phyloP scores from a whole-genome alignment of 768 basidiomycete genomes.

The Grammothele lineata region DNA sequence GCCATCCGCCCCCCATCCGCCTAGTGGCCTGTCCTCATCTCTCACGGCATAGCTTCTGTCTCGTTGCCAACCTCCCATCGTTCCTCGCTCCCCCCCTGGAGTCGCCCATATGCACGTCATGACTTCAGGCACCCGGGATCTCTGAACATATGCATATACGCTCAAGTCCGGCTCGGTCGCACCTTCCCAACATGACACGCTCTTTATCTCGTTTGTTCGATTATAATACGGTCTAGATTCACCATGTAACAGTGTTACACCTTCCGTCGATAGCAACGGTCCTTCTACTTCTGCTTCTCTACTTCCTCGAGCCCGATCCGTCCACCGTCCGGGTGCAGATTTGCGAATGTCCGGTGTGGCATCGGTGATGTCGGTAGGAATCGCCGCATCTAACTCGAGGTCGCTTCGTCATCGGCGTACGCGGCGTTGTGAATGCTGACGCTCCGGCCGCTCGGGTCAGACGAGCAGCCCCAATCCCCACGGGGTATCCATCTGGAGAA shows the following conservation, averaged over 20 bases:
- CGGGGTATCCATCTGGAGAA: constrained; percentile 83
- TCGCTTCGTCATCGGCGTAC: constrained; percentile 39
- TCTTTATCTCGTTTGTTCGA: constrained; percentile 18
- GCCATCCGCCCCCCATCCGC: too few relatives aligned
- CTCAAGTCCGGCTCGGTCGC: neutral
- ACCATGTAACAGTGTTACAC: constrained; percentile 30
- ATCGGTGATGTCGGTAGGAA: too few relatives aligned
- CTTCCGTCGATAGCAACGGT: too few relatives aligned
- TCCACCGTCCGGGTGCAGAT: too few relatives aligned
- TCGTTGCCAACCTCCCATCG: neutral
- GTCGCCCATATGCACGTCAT: too few relatives aligned
- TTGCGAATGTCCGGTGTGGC: too few relatives aligned
- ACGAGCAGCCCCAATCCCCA: constrained; percentile 93
- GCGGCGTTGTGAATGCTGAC: constrained; percentile 96
- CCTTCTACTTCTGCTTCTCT: too few relatives aligned
- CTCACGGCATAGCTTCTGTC: neutral
- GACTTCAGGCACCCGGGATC: too few relatives aligned
- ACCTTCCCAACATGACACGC: constrained; percentile 11
- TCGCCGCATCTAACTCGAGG: too few relatives aligned
- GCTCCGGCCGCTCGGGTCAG: constrained; percentile 93
- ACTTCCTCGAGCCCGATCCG: too few relatives aligned
- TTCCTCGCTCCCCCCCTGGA: constrained; percentile 5
- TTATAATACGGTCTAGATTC: constrained; percentile 26
- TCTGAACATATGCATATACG: constrained; percentile 11
- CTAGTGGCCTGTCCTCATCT: neutral